Evolutionary conservation across 495 filamentous ascomycete species (phyloP).

Genomic region (Daldinia bambusicola): DNA sequence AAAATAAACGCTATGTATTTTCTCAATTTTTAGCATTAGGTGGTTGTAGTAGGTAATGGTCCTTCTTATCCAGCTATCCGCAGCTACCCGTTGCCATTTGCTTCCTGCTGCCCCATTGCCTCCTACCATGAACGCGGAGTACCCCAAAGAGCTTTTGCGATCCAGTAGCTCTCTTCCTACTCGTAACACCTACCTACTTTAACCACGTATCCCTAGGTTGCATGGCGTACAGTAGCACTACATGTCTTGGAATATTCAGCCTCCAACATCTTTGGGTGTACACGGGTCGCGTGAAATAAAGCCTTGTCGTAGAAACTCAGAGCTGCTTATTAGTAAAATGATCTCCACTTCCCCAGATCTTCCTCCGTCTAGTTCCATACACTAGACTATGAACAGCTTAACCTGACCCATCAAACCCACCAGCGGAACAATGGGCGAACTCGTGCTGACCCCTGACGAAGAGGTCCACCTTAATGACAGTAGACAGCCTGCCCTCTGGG

Average conservation of each 20-base stretch:
- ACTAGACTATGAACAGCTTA: constrained; percentile 2
- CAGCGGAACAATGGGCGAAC: constrained; percentile 25
- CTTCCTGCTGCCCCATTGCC: not conserved
- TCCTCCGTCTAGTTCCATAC: not conserved
- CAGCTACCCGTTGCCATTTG: not conserved
- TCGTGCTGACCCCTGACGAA: constrained; percentile 21
- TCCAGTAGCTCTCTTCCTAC: not conserved
- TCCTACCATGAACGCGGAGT: not conserved
- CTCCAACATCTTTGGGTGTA: not conserved
- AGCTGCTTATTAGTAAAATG: not conserved
- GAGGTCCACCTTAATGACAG: constrained; percentile 31
- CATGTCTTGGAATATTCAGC: not conserved
- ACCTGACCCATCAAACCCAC: not conserved
- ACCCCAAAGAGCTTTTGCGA: not conserved
- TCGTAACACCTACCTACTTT: constrained; percentile 30
- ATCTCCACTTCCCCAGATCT: constrained; percentile 9
- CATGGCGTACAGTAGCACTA: not conserved
- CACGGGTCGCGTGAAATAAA: constrained; percentile 11
- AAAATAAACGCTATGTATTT: too few species aligned
- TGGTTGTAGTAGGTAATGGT: too few species aligned
- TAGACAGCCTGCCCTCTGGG: constrained; percentile 39
- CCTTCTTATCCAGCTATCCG: not conserved
- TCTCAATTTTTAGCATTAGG: too few species aligned
- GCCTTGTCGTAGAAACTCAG: not conserved
- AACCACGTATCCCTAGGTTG: constrained; percentile 7